Conservation (phyloP, 192 early-diverging fungal genomes). For the Funneliformis geosporum region DNA sequence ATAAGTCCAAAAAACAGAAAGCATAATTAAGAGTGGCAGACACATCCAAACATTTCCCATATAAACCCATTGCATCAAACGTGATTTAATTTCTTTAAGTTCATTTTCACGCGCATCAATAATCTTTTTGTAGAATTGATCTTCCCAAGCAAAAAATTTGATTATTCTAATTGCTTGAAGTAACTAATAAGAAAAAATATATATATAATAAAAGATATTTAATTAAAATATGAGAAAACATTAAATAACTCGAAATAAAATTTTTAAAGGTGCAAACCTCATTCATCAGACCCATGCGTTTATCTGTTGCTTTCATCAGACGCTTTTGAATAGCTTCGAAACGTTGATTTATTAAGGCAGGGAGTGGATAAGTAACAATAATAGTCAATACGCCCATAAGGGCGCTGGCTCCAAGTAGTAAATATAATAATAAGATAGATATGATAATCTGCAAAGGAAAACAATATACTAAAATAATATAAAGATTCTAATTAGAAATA, state of each 20-base stretch:
- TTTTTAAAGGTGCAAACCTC: constrained; percentile 54
- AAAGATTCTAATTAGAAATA: constrained; percentile 32
- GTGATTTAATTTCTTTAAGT: constrained; percentile 53
- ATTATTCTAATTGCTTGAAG: constrained; percentile 89
- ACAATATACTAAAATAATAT: constrained; percentile 55
- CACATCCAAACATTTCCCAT: constrained; percentile 59
- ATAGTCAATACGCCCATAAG: constrained; percentile 76
- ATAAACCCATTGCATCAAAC: constrained; percentile 58
- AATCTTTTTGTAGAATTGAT: constrained; percentile 70
- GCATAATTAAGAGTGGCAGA: constrained; percentile 61
- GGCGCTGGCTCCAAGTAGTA: constrained; percentile 79
- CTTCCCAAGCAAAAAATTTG: constrained; percentile 90
- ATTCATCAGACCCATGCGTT: constrained; percentile 78
- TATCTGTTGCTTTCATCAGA: constrained; percentile 68
- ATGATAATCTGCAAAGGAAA: constrained; percentile 68
- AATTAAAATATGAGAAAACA: too few relatives aligned
- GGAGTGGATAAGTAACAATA: constrained; percentile 62
- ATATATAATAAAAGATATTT: background rate
- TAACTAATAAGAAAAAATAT: constrained; percentile 21
- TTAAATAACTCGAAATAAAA: background rate
- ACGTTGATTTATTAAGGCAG: constrained; percentile 52
- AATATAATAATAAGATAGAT: constrained; percentile 70
- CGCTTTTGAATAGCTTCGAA: constrained; percentile 51
- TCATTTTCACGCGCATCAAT: constrained; percentile 66
- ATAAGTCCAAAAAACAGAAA: constrained; percentile 62